phyloP scores from a whole-genome alignment of 73 alveolate genomes.

The Paramecium pentaurelia region DNA sequence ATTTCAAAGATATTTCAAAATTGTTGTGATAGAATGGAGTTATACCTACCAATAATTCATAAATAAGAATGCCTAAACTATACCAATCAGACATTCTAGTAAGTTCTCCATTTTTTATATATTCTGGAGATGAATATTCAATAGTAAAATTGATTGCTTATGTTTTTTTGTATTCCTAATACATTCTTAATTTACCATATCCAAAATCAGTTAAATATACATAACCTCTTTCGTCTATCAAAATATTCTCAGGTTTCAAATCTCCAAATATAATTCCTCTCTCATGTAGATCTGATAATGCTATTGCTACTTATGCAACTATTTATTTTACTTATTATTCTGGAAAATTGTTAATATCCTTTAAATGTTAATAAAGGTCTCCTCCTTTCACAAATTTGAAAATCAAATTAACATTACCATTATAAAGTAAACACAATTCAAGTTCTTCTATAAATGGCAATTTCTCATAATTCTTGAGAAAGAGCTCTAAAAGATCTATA shows the following conservation, averaged over 20 bases:
- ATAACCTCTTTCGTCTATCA: constrained; percentile 36
- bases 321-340: constrained; percentile 23
- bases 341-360: not conserved
- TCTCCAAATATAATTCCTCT: constrained; percentile 41
- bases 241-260: constrained; percentile 36
- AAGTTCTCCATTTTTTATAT: not conserved
- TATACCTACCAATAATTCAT: constrained; percentile 52
- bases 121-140: constrained; percentile 36
- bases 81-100: constrained; percentile 62
- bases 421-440: not conserved
- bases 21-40: constrained; percentile 45
- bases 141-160: not conserved
- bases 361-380: constrained; percentile 8
- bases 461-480: not conserved
- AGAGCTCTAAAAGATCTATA: not conserved
- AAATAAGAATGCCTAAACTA: constrained; percentile 55
- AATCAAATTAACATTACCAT: not conserved
- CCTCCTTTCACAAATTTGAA: constrained; percentile 30
- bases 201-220: constrained; percentile 36
- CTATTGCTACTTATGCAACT: constrained; percentile 17
- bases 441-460: not conserved
- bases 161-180: not conserved
- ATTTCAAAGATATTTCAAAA: not conserved
- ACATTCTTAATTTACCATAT: constrained; percentile 39
- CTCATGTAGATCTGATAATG: constrained; percentile 14